Base-by-base conservation (phyloP, 352 stramenopile genomes). In the Aphanomyces astaci region DNA sequence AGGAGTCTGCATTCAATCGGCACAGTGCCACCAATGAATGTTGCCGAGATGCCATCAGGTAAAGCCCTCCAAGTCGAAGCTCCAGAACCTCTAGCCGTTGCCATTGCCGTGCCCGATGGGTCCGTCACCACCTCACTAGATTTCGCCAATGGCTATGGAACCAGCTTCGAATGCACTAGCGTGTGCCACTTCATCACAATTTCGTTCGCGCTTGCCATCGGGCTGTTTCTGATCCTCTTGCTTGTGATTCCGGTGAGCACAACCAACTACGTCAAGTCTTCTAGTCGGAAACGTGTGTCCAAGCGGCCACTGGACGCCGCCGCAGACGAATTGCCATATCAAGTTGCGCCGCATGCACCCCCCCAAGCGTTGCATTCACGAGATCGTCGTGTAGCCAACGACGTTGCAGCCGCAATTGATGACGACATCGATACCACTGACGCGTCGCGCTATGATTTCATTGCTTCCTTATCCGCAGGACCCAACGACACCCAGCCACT, bases 141-240 rank as follows among this genome's bases (percentile, higher is more conserved):
- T 22, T 65, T 53, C 39, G 56, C 32, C 4, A 88, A 84, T 68
- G 81, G 64, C 19, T 88, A 87, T 55, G 83, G 83, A 10, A 78
- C 80, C 30, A 76, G 74, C 31, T 88, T 89, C 30, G 45, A 72
- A 27, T 87, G 77, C 49, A 70, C 76, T 17, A 66, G 73, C 9
- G 77, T 76, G 17, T 91, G 81, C 63, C 72, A 73, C 36, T 75
- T 84, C 56, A 71, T 78, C 32, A 71, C 79, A 22, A 57, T 67
- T 19, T 48, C 71, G 22, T 76, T 87, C 51, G 55, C 76, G 9
- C 32, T 76, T 28, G 52, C 70, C 24, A 70, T 87, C 30, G 56
- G 65, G 3, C 52, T 56, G 4, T 64, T 76, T 5, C 70, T 89
- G 9, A 43, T 72, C 22, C 68, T 91, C 28, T 54, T 91, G 32